Conservation (phyloP, 257 asterid genomes). For the Przewalskia tangutica region DNA sequence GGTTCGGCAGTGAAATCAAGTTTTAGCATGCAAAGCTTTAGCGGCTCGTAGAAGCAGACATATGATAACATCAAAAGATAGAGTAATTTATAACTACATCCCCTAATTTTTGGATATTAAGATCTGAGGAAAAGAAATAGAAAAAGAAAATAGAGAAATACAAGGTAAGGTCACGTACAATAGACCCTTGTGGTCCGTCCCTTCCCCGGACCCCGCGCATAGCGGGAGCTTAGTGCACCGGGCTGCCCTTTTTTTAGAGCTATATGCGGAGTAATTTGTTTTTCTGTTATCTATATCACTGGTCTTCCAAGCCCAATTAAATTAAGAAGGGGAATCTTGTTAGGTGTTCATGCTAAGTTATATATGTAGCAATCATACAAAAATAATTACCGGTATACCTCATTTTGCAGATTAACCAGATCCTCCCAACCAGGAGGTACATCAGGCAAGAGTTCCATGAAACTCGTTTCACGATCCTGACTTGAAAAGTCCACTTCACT, state of each 20-base stretch:
- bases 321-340: not conserved
- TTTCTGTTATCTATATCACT: not conserved
- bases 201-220: no score
- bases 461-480: conserved; percentile 25
- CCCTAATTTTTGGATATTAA: not conserved
- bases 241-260: not conserved
- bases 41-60: not conserved
- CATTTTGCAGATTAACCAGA: conserved; percentile 42
- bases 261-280: not conserved
- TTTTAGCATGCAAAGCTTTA: not conserved
- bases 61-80: not conserved
- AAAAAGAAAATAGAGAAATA: no score
- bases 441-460: conserved; percentile 30
- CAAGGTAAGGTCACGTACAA: no score
- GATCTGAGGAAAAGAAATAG: not conserved
- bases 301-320: not conserved
- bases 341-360: not conserved
- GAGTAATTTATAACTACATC: not conserved
- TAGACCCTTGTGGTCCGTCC: no score
- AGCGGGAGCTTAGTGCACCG: no score
- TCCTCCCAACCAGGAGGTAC: conserved; percentile 44
- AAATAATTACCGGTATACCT: conserved; percentile 35
- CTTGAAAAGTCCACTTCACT: conserved; percentile 70
- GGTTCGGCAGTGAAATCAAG: not conserved
- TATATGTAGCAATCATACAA: not conserved